A percentile compares a stretch with the other conserved stretches of the same genome.
Conservation (phyloP, 202 grass and related monocot species). For the Zoysia matrella region DNA sequence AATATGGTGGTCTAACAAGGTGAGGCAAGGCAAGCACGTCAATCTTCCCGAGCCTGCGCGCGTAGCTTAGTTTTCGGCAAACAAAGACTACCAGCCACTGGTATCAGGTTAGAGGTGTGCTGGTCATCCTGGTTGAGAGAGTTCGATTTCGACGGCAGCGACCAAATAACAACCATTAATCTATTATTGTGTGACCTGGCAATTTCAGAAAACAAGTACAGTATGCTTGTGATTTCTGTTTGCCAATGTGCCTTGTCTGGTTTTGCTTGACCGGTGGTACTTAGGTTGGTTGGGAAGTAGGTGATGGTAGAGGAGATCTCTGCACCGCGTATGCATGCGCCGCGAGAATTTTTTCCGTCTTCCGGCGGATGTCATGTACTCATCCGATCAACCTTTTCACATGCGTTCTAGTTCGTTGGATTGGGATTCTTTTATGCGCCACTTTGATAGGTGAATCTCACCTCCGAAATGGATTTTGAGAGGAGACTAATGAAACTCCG, state of each 20-base stretch:
- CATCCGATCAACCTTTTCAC: conserved; percentile 40
- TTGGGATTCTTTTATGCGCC: not conserved
- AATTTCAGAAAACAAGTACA: too few relatives aligned
- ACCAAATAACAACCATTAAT: too few relatives aligned
- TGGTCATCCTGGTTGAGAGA: too few relatives aligned
- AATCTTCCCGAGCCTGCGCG: not conserved
- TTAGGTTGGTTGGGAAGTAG: not conserved
- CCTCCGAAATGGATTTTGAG: not conserved
- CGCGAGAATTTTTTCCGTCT: conserved; percentile 11
- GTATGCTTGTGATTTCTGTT: not conserved
- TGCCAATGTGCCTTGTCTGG: not conserved
- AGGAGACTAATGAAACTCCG: not conserved
- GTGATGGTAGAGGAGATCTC: conserved; percentile 13
- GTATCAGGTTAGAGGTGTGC: too few relatives aligned
- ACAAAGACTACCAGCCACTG: conserved; percentile 3
- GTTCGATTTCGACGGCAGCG: too few relatives aligned
- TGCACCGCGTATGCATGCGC: conserved; percentile 27
- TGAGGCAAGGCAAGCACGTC: conserved; percentile 8
- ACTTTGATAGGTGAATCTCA: not conserved
- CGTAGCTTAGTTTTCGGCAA: not conserved
- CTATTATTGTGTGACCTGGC: too few relatives aligned
- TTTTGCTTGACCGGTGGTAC: not conserved
- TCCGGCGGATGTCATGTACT: conserved; percentile 10
- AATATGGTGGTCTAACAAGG: not conserved
- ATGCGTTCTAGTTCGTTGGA: conserved; percentile 19